Evolutionary conservation across 352 stramenopile species (phyloP), one percentile per base, ranked within the genome.

Genomic region (Globisporangium acanthophoron): DNA sequence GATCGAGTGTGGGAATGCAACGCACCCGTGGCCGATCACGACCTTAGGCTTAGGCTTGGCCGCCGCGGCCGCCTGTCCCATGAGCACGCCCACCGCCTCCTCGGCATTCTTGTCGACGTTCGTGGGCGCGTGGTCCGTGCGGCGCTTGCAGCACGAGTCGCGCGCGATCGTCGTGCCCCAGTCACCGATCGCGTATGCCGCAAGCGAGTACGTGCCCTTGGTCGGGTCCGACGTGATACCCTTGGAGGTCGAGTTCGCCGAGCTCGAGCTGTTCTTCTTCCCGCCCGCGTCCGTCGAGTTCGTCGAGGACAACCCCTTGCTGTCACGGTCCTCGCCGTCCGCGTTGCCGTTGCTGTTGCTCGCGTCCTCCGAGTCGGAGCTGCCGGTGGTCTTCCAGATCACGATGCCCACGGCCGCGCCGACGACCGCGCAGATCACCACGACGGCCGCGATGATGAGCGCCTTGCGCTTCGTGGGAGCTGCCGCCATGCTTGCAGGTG

Each of bases 31-130:
- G 35, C 76, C 69, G 41, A 91, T 69, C 29, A 89, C 69, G 4
- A 76, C 71, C 50, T 73, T 67, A 16, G 70, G 70, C 61, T 77
- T 77, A n/a, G 8, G 64, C 20, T 58, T 74, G 57, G 59, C 68
- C n/a, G n/a, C 41, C 53, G 70, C 52, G 33, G 61, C 46, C 59
- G 66, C 49, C 64, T 67, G 18, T 41, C 74, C 73, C 60, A 90
- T 68, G 24, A 90, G 53, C 35, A 70, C 69, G 1, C 71, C 72
- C 29, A 87, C 78, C 24, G 86, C 81, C 57, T 87, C 83, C 67
- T 89, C 80, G 16, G 81, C 81, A 53, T 87, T 86, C 52, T 82
- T 78, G 58, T 90, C 80, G 27, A 85, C 31, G 12, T 85, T 78
- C 3, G 76, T 81, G 61, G 86, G 82, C 3, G n/a, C n/a, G n/a